These are phyloP conservation scores for Obba rivulosa DNA, from an alignment of 768 basidiomycete species.

Conservation along the genomic window DNA sequence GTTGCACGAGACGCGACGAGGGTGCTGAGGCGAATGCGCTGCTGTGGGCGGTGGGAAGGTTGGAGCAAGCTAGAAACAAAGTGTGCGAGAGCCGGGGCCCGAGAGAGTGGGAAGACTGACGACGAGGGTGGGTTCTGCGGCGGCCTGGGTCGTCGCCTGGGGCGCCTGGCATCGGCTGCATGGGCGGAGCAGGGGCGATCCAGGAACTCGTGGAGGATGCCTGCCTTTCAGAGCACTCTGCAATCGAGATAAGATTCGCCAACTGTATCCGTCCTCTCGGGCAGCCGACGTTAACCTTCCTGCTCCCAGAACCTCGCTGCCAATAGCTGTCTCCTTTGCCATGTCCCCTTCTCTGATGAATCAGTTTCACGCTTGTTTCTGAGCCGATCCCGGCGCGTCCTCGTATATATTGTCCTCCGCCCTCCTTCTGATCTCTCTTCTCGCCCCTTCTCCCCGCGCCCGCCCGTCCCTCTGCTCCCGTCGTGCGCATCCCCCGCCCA, in stretches of 20 bases:
- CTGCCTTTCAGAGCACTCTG: no score
- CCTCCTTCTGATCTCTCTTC: conserved; percentile 7
- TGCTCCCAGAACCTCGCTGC: conserved; percentile 4
- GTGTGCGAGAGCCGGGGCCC: neutral
- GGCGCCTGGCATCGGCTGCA: no score
- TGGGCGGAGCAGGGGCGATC: no score
- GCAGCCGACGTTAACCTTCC: neutral
- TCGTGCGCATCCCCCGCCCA: conserved; percentile 26
- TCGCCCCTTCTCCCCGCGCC: neutral
- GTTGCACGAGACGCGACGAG: no score
- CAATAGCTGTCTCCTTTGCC: conserved; percentile 3
- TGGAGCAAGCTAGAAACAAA: neutral
- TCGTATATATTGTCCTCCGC: no score
- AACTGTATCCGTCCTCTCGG: conserved; percentile 2
- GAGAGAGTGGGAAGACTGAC: neutral
- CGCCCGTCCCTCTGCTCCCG: conserved; percentile 14
- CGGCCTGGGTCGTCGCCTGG: no score
- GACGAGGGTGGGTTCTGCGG: neutral
- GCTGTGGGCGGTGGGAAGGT: neutral
- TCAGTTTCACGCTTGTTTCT: neutral
- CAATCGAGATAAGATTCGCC: neutral
- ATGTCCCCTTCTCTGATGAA: conserved; percentile 9
- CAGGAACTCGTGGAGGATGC: neutral
- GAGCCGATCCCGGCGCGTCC: no score
- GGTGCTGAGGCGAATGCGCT: neutral